phyloP scores from a whole-genome alignment of 768 basidiomycete species.

The Amanita rimosa region DNA sequence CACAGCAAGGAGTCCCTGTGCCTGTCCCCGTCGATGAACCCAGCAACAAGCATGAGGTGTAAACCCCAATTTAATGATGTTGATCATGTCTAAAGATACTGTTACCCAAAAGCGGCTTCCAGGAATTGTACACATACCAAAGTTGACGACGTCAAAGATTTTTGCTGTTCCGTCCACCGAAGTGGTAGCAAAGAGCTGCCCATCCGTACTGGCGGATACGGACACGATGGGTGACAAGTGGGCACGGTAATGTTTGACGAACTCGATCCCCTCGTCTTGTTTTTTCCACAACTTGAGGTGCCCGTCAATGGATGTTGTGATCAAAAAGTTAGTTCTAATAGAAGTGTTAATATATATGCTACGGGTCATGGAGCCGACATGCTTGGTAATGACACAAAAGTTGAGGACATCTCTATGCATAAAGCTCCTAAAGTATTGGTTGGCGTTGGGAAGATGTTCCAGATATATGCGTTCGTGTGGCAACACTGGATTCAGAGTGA shows the following conservation, averaged over 20 bases:
- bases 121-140: slow-evolving; percentile 47
- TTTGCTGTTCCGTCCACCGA: slow-evolving; percentile 89
- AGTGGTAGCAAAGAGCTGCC: slow-evolving; percentile 83
- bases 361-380: slow-evolving; percentile 14
- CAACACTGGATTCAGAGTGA: slow-evolving; percentile 46
- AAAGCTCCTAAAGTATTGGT: slow-evolving; percentile 95
- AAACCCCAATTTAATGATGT: slow-evolving; percentile 86
- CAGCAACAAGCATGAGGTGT: slow-evolving; percentile 86
- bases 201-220: slow-evolving; percentile 84
- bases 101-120: not conserved
- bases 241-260: slow-evolving; percentile 96
- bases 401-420: slow-evolving; percentile 95
- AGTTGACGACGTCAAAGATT: slow-evolving; percentile 96
- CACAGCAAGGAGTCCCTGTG: slow-evolving; percentile 83
- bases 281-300: slow-evolving; percentile 99
- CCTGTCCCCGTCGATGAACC: slow-evolving; percentile 86
- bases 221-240: slow-evolving; percentile 71
- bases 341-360: not conserved
- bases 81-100: slow-evolving; percentile 83
- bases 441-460: slow-evolving; percentile 82
- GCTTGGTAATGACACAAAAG: slow-evolving; percentile 85
- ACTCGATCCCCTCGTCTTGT: slow-evolving; percentile 90
- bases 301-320: slow-evolving; percentile 93
- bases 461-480: slow-evolving; percentile 91
- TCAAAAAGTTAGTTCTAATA: slow-evolving; percentile 80